Evolutionary conservation across 805 yeast species (phyloP).

Genomic region (Yarrowia sp.): DNA sequence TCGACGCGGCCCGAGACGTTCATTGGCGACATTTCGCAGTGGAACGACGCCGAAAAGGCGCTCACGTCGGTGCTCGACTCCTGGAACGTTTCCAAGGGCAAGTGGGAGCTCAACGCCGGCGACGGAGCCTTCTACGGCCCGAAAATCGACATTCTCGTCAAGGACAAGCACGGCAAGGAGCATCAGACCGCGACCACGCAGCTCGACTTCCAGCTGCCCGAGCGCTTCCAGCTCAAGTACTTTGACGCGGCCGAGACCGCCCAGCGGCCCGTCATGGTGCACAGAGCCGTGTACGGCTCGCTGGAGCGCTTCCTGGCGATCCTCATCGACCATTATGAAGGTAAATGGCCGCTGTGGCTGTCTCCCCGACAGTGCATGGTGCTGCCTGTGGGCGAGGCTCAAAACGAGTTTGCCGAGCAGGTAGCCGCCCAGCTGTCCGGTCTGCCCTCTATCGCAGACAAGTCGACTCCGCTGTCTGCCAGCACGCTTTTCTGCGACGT

Average conservation of each 20-base stretch:
- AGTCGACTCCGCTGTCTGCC: constrained; percentile 56
- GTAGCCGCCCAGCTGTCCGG: constrained; percentile 47
- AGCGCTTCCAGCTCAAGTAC: constrained; percentile 72
- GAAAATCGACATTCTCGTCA: constrained; percentile 80
- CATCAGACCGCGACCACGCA: constrained; percentile 97
- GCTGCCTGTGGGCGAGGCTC: constrained; percentile 64
- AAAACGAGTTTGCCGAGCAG: constrained; percentile 52
- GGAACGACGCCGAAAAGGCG: constrained; percentile 79
- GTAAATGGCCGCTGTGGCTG: constrained; percentile 98
- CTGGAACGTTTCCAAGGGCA: constrained; percentile 45
- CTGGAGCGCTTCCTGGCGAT: constrained; percentile 90
- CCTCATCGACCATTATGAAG: constrained; percentile 82
- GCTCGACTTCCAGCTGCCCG: constrained; percentile 90
- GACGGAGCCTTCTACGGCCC: constrained; percentile 82
- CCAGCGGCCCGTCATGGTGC: constrained; percentile 83
- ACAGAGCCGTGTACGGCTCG: constrained; percentile 93
- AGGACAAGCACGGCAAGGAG: constrained; percentile 73
- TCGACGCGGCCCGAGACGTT: constrained; percentile 83
- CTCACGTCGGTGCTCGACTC: constrained; percentile 57
- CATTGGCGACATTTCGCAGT: constrained; percentile 72
- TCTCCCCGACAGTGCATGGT: constrained; percentile 87
- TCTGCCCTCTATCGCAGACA: constrained; percentile 35
- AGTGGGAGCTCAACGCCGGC: constrained; percentile 78
- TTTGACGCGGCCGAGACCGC: background rate
- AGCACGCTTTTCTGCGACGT: constrained; percentile 70